Evolutionary conservation across 2,329 filamentous ascomycete genomes (phyloP).

Genomic region (Aspergillus sp.): DNA sequence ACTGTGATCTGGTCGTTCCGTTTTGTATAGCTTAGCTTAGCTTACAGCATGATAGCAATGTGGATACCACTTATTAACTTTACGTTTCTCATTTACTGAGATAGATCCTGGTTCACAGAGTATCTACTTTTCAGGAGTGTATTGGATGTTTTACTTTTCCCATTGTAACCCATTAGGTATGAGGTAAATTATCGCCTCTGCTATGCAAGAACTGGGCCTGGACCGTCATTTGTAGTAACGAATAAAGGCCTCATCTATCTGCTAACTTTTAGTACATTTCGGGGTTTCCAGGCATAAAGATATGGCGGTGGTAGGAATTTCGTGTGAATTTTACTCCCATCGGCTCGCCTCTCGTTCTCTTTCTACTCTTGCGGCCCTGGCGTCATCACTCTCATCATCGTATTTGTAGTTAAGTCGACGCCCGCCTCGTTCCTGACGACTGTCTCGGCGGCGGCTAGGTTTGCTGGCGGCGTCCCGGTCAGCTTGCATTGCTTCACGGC

Average conservation of each 20-base stretch:
- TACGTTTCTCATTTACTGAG: too few species aligned
- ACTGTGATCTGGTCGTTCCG: neutral
- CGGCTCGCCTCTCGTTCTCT: conserved; percentile 40
- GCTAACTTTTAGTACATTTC: neutral
- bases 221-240: neutral
- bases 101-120: too few species aligned
- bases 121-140: neutral
- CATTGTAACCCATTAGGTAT: neutral
- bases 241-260: neutral
- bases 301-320: neutral
- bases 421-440: conserved; percentile 33
- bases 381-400: conserved; percentile 43
- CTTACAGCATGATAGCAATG: neutral
- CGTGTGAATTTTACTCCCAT: conserved; percentile 21
- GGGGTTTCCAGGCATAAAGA: neutral
- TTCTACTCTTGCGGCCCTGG: conserved; percentile 37
- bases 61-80: neutral
- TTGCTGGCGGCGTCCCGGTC: conserved; percentile 28
- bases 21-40: neutral
- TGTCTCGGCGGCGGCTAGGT: conserved; percentile 34
- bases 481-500: conserved; percentile 52
- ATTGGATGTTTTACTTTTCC: neutral
- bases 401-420: conserved; percentile 51
- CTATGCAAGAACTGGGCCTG: neutral
- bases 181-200: neutral